Conservation (phyloP, 1,284 basidiomycete species). For the Cutaneotrichosporon sp. region DNA sequence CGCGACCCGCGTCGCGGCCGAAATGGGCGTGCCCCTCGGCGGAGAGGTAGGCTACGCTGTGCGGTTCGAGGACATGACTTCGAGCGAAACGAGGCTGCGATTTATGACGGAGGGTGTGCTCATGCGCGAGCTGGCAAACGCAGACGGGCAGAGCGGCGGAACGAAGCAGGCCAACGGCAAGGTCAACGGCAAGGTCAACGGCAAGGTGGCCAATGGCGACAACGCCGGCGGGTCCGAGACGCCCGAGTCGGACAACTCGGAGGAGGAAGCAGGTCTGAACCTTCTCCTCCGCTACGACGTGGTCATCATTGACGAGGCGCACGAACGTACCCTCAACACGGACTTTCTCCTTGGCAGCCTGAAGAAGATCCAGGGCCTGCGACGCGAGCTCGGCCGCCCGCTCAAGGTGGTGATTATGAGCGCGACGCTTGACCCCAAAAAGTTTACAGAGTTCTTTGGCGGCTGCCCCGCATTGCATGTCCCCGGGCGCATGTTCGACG, state of each 20-base stretch:
- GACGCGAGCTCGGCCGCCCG: constrained; percentile 53
- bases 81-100: constrained; percentile 67
- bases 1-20: constrained; percentile 78
- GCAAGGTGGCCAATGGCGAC: not conserved
- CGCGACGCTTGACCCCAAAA: constrained; percentile 90
- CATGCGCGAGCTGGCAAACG: constrained; percentile 53
- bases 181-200: not conserved
- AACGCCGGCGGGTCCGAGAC: not conserved
- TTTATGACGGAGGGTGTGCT: constrained; percentile 98
- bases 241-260: not conserved
- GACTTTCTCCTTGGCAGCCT: constrained; percentile 89
- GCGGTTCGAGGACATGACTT: constrained; percentile 82
- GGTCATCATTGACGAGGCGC: constrained; percentile 92
- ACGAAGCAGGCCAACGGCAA: not conserved
- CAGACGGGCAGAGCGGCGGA: not conserved
- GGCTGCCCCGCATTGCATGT: constrained; percentile 80
- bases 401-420: constrained; percentile 96
- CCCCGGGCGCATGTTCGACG: constrained; percentile 88
- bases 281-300: constrained; percentile 80
- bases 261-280: constrained; percentile 19
- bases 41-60: constrained; percentile 85
- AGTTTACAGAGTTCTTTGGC: constrained; percentile 83
- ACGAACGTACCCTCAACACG: constrained; percentile 90
- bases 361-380: constrained; percentile 72
- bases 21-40: constrained; percentile 68